Base-by-base conservation (phyloP, 768 basidiomycete genomes). In the Russula compacta region DNA sequence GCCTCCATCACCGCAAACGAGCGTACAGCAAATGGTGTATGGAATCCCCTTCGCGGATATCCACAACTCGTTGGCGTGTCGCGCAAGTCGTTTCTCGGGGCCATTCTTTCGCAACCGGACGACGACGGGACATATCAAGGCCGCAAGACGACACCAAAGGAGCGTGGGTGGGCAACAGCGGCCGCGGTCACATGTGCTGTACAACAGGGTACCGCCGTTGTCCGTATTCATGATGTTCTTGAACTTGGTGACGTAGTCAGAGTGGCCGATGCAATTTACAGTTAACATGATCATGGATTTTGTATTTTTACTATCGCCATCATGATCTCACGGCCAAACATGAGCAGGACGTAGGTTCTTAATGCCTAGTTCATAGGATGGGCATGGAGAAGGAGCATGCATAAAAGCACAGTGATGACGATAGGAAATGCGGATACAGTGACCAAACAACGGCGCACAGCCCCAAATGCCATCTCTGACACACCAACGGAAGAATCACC, bases 51-150 rank as follows among this genome's bases (percentile, higher is more conserved):
- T 35, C 72, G 72, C 53, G 81, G 86, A 40, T 81, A 85, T 69
- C 82, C 88, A 0, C 73, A 78, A 19, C 77, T 98, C 6, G 80
- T 95, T 32, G 93, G 93, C 2, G 72, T 84, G 1, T 95, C 92
- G 10, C 76, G 86, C 51, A 98, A 98, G 71, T 86, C 89, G 0
- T 92, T 95, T 71, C 75, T 95, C 9, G 92, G 92, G 0, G 71
- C 73, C 2, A 76, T 92, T 21, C 77, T 92, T 12, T 74, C 77
- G 4, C 70, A 77, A 51, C 72, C 75, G 15, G 80, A 82, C 7
- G 64, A 67, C 3, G 69, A 68, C 19, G 73, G 71, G 24, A 47
- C 69, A 40, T 75, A 78, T 56, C 59, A 71, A 35, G 86, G 85
- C 1, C 73, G 82, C 19, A 70, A 80, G 66, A 84, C 86, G 1